Evolutionary conservation across 345 rosid species (phyloP), one percentile per base, ranked within the genome.

Genomic region (Pseudoturritis turrita): DNA sequence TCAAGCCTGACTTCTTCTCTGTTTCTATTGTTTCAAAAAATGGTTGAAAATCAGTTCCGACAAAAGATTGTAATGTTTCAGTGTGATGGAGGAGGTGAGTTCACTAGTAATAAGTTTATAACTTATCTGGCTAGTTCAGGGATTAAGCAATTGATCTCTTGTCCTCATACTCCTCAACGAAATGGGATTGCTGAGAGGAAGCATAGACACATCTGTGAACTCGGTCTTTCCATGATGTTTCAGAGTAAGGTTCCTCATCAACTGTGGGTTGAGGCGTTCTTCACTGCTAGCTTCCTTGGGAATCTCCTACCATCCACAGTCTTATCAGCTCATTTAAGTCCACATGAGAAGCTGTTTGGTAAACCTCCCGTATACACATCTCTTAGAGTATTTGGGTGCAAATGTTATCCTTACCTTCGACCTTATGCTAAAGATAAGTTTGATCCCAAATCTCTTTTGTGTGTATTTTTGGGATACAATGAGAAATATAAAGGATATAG

Each of bases 51-150:
- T 1, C n/a, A 31, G 0, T 17, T 2, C 2, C 2, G 1, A 0
- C 0, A 1, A 0, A 55, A 33, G 0, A 56, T 56, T 0, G 0
- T 4, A 0, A 10, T 5, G 0, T 56, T 33, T 18, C 25, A 56
- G 4, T 15, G 23, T 54, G 23, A 54, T 54, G 40, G 22, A 8
- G 36, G 23, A 0, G 23, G 51, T 3, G 23, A 46, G 1, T 46
- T 46, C 3, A 9, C 3, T 0, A 54, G 10, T 31, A 1, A 2
- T 5, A 31, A 7, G 0, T 7, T 31, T 31, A 0, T 31, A 0
- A 1, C 36, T 31, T 10, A 31, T 7, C 36, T 31, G 0, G 7
- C 36, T 0, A 7, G 2, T 1, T 31, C 10, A 7, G 36, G 36
- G 2, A 31, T 31, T 7, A 31, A 31, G 2, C 36, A 31, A 3